Evolutionary conservation across 164 flowering plant species (phyloP), one percentile per base, ranked within the genome.

Genomic region (Cinnamomum chago): DNA sequence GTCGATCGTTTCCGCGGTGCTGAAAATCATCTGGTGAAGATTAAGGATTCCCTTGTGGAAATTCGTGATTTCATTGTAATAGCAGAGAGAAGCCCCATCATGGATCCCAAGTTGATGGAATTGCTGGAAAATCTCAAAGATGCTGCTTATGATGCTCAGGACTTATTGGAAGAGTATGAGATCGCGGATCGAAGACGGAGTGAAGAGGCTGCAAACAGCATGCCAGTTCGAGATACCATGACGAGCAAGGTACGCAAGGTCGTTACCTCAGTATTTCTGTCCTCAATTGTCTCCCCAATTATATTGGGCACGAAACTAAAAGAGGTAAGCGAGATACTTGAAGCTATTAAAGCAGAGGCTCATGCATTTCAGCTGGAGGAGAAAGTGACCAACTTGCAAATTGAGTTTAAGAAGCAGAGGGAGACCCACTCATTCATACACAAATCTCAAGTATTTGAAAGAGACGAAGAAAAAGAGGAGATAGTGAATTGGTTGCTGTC

Each of bases 41-140:
- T 30, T 30, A 0, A 4, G 33, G 33, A 3, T 3, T 30, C 33
- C 33, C 33, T 30, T 5, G 5, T 0, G 33, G 2, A 3, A 0
- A 30, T 30, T 0, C 0, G 0, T 4, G 0, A 2, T 0, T 30
- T 30, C 33, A 30, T 30, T 30, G 33, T 30, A 4, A 4, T n/a
- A 25, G 28, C 28, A 27, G 28, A 27, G 28, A 0, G 28, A 27
- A 27, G 28, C 28, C 28, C 28, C 28, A 27, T 0, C 0, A 14
- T 2, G 71, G 67, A 28, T 30, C 30, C 6, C 18, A 67, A 52
- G 71, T 74, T 27, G 52, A 27, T 67, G 76, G 67, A 58, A 74
- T 71, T n/a, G 76, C 67, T 0, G 65, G 20, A 20, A 71, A 74
- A 2, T 0, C 28, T 27, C 22, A 67, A 28, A 30, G 33, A 55